A percentile compares a stretch with the other conserved stretches of the same genome.
Evolutionary conservation across 179 eudicot species (phyloP).

Genomic region (Pouteria campechiana): DNA sequence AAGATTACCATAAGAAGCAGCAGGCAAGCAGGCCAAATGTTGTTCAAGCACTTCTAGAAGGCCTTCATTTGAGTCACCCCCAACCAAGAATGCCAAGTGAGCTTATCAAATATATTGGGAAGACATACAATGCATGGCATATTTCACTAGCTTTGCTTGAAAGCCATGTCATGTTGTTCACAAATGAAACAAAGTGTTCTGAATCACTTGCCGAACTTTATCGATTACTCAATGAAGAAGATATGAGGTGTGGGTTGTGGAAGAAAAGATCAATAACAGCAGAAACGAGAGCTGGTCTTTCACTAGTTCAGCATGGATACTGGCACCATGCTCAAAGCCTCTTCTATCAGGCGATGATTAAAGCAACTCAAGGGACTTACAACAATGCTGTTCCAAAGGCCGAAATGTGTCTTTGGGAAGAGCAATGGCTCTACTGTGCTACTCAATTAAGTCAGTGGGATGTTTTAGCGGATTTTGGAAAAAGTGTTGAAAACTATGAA

Average conservation of each 20-base stretch:
- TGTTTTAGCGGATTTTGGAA: conserved; percentile 87
- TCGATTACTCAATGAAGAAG: conserved; percentile 96
- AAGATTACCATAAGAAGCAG: conserved; percentile 95
- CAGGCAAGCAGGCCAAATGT: conserved; percentile 91
- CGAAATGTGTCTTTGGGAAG: conserved; percentile 99
- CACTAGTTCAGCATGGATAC: conserved; percentile 98
- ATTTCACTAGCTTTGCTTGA: conserved; percentile 86
- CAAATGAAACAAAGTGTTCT: conserved; percentile 82
- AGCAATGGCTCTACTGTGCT: conserved; percentile 97
- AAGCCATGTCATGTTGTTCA: conserved; percentile 93
- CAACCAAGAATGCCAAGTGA: conserved; percentile 99
- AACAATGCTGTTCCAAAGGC: conserved; percentile 95
- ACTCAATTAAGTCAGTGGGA: conserved; percentile 98
- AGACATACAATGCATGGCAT: conserved; percentile 99
- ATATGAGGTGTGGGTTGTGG: conserved; percentile 99
- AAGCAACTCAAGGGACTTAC: conserved; percentile 98
- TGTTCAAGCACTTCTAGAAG: conserved; percentile 97
- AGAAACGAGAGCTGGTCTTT: conserved; percentile 92
- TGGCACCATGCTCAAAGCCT: conserved; percentile 98
- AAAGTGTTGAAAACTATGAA: conserved; percentile 84
- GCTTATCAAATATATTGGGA: conserved; percentile 95
- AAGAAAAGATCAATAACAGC: conserved; percentile 92
- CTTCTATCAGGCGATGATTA: conserved; percentile 94
- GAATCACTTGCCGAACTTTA: conserved; percentile 99
- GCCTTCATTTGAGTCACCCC: conserved; percentile 97